Evolutionary conservation across 176 grass and related monocot genomes (phyloP).

Genomic region (Carex kokanica): DNA sequence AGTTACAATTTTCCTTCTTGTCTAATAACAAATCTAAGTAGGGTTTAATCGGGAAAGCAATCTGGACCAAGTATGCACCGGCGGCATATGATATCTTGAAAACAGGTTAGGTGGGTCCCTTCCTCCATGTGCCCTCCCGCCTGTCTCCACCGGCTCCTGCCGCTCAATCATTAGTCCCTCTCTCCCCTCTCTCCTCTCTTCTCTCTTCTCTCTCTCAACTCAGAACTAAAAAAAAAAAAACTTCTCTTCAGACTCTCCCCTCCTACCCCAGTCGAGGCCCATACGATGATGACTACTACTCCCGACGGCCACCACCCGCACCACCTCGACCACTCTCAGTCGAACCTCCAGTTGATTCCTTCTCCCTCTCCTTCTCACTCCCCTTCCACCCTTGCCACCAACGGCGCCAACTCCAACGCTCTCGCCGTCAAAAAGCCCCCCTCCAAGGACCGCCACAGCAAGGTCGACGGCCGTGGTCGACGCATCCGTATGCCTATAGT

Average conservation of each 20-base stretch:
- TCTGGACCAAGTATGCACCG: not conserved
- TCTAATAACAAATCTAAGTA: not conserved
- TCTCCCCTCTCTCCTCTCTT: not conserved
- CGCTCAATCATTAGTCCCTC: conserved; percentile 38
- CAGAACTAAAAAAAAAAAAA: not conserved
- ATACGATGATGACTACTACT: conserved; percentile 41
- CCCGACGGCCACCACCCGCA: conserved; percentile 30
- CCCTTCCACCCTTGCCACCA: not conserved
- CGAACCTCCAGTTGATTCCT: conserved; percentile 38
- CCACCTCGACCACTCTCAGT: not conserved
- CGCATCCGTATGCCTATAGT: conserved; percentile 94
- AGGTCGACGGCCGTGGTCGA: conserved; percentile 72
- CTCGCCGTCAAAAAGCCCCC: conserved; percentile 48
- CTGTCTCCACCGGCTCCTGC: conserved; percentile 35
- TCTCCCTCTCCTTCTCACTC: not conserved
- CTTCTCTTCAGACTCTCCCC: not conserved
- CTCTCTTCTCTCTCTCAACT: not conserved
- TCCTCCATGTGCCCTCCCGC: conserved; percentile 34
- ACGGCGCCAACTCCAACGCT: not conserved
- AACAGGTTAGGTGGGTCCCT: conserved; percentile 29
- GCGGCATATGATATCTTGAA: not conserved
- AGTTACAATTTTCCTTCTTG: no score
- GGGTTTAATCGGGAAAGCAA: not conserved
- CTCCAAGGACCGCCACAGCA: conserved; percentile 90
- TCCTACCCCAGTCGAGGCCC: not conserved